Conservation (phyloP, 441 rosid genomes). For the Brassica hybrid region DNA sequence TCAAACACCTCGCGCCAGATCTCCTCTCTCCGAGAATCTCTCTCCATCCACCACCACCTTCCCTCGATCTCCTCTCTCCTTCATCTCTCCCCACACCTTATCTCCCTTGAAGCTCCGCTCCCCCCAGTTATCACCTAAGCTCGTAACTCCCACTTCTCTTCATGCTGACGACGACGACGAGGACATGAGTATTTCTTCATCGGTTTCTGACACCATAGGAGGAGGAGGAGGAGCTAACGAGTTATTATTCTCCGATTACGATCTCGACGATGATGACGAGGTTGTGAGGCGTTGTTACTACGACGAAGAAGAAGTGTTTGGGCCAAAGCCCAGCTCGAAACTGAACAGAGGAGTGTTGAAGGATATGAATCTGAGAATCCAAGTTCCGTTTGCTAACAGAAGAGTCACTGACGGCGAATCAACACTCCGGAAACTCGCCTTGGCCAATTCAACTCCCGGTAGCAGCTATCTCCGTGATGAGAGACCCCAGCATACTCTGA, state of each 20-base stretch:
- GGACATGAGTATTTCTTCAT: constrained; percentile 68
- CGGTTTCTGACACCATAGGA: constrained; percentile 50
- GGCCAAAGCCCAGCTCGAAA: constrained; percentile 40
- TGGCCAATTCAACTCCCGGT: constrained; percentile 49
- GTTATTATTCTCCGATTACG: constrained; percentile 48
- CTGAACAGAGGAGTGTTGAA: constrained; percentile 63
- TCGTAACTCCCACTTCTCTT: constrained; percentile 44
- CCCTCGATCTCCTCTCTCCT: constrained; percentile 63
- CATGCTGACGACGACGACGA: constrained; percentile 34
- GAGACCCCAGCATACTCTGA: constrained; percentile 49
- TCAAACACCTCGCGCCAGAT: constrained; percentile 57
- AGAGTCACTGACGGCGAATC: constrained; percentile 64
- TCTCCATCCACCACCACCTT: constrained; percentile 50
- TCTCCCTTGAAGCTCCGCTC: constrained; percentile 71
- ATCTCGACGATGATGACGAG: constrained; percentile 41
- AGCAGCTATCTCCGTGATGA: constrained; percentile 49
- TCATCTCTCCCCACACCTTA: constrained; percentile 51
- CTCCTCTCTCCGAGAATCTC: constrained; percentile 69
- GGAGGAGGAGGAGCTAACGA: constrained; percentile 27
- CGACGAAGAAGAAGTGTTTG: constrained; percentile 50
- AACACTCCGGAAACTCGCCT: constrained; percentile 39
- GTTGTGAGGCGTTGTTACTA: constrained; percentile 34
- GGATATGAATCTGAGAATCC: constrained; percentile 68
- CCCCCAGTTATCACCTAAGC: constrained; percentile 53
- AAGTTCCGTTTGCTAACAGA: constrained; percentile 61